Evolutionary conservation across 1,284 basidiomycete species (phyloP).

Genomic region (Apiotrichum domesticum): DNA sequence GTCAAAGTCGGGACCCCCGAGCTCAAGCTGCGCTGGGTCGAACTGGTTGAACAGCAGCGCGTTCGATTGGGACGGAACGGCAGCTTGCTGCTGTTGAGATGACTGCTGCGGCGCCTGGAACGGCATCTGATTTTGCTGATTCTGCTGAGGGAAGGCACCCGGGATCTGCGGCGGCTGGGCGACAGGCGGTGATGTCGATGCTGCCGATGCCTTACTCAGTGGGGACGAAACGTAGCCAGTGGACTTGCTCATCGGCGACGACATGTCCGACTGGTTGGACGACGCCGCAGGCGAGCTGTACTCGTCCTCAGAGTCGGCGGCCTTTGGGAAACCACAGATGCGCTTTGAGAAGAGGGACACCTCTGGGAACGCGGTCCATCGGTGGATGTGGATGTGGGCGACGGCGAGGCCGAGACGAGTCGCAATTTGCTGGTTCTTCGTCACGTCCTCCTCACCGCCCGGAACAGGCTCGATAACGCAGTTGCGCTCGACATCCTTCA

Average conservation of each 20-base stretch:
- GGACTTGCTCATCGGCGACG: not conserved
- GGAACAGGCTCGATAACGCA: constrained; percentile 40
- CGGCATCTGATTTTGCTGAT: too few species aligned
- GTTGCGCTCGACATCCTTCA: constrained; percentile 41
- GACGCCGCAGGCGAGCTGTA: not conserved
- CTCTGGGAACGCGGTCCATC: constrained; percentile 45
- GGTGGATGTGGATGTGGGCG: constrained; percentile 45
- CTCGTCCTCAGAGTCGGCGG: constrained; percentile 4
- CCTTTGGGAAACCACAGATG: constrained; percentile 45
- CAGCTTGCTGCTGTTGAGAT: too few species aligned
- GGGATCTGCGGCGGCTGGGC: too few species aligned
- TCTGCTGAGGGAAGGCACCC: too few species aligned
- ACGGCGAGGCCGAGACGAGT: constrained; percentile 41
- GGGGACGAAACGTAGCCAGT: not conserved
- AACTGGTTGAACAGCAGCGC: not conserved
- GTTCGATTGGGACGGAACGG: too few species aligned
- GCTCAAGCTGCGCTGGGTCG: not conserved
- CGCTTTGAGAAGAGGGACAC: constrained; percentile 44
- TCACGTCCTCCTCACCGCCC: constrained; percentile 47
- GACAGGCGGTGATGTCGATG: too few species aligned
- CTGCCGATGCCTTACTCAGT: not conserved
- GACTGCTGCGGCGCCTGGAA: too few species aligned
- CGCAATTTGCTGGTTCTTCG: constrained; percentile 43
- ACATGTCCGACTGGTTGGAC: not conserved
- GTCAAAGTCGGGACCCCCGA: not conserved